A percentile compares a stretch with the other conserved stretches of the same genome.
Evolutionary conservation across 83 land plant genomes (phyloP).

Genomic region (Diphasiastrum complanatum): DNA sequence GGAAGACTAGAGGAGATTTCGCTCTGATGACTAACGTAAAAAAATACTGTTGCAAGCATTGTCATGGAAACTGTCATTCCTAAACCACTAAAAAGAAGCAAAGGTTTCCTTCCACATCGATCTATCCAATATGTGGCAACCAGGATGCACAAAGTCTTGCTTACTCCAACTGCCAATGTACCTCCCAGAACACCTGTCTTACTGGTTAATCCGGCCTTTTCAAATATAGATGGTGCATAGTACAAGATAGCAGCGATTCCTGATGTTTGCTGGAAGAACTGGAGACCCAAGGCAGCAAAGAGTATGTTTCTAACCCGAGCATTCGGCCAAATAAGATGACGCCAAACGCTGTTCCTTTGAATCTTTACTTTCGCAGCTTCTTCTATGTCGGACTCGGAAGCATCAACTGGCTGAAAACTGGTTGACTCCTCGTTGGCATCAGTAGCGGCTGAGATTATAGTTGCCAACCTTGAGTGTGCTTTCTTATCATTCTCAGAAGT

Average conservation of each 20-base stretch:
- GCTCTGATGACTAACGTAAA: background rate
- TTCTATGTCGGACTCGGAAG: background rate
- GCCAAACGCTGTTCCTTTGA: conserved; percentile 5
- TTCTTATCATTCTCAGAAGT: conserved; percentile 4
- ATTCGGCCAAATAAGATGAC: conserved; percentile 9
- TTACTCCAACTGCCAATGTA: conserved; percentile 50
- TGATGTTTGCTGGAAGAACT: conserved; percentile 36
- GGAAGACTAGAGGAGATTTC: background rate
- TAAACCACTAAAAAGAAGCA: conserved; percentile 37
- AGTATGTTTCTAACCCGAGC: conserved; percentile 25
- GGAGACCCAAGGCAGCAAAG: conserved; percentile 27
- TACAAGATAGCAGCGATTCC: conserved; percentile 32
- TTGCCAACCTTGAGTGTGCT: conserved; percentile 15
- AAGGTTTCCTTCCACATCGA: conserved; percentile 43
- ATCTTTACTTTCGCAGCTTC: background rate
- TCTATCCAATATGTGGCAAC: conserved; percentile 50
- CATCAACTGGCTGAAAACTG: background rate
- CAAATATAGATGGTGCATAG: conserved; percentile 29
- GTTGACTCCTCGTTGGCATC: too few relatives aligned
- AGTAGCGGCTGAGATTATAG: conserved; percentile 12
- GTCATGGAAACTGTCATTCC: conserved; percentile 40
- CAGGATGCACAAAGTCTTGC: conserved; percentile 44
- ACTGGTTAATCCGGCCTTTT: conserved; percentile 23
- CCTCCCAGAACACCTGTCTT: conserved; percentile 29
- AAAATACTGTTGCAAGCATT: too few relatives aligned